Conservation (phyloP, 2,329 filamentous ascomycete species). For the Xylariaceae sp. region DNA sequence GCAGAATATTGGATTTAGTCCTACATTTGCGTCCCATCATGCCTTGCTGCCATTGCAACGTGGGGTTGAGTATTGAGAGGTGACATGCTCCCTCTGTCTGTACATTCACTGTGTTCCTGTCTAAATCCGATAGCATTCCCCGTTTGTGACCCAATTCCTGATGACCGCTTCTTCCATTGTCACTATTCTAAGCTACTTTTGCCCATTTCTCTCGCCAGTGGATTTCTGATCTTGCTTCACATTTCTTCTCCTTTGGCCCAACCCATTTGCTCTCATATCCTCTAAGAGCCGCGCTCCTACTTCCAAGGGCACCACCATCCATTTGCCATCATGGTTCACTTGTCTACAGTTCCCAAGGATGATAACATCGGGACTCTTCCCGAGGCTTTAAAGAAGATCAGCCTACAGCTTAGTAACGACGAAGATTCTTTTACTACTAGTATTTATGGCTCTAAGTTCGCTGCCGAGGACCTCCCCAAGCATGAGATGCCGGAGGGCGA, state of each 20-base stretch:
- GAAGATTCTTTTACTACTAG: conserved; percentile 72
- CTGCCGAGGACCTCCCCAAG: conserved; percentile 78
- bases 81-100: conserved; percentile 11
- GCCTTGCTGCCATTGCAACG: conserved; percentile 7
- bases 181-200: background rate
- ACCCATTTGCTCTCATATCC: background rate
- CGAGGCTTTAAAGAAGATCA: conserved; percentile 50
- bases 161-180: background rate
- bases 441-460: conserved; percentile 88
- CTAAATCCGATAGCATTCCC: conserved; percentile 13
- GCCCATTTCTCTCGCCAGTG: conserved; percentile 1
- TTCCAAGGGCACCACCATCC: background rate
- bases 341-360: conserved; percentile 51
- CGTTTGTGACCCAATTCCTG: conserved; percentile 6
- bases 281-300: background rate
- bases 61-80: conserved; percentile 13
- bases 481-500: conserved; percentile 87
- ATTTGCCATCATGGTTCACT: conserved; percentile 57
- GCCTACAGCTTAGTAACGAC: conserved; percentile 57
- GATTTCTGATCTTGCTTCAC: background rate
- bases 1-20: conserved; percentile 10
- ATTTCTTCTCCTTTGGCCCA: conserved; percentile 1
- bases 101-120: conserved; percentile 9
- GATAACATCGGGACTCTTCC: conserved; percentile 38
- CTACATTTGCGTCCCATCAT: conserved; percentile 1